A percentile compares a stretch with the other conserved stretches of the same genome.
These are phyloP conservation scores for Pleurotus pulmonarius DNA, from an alignment of 768 basidiomycete genomes.

Conservation along the genomic window DNA sequence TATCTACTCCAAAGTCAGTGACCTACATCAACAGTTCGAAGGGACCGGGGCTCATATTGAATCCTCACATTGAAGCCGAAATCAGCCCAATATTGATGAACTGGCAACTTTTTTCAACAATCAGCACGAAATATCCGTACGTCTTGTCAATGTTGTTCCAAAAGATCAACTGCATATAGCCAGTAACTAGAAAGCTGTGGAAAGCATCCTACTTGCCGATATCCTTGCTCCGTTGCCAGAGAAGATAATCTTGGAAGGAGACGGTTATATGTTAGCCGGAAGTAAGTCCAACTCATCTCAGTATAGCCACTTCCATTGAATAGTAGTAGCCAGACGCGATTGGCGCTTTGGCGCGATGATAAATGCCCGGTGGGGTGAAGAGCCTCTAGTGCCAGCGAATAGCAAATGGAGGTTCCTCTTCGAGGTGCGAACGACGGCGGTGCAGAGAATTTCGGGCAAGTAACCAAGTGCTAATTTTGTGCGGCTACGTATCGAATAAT, in stretches of 20 bases:
- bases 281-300: conserved; percentile 15
- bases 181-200: conserved; percentile 26
- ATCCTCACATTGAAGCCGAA: conserved; percentile 6
- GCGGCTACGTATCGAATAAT: background rate
- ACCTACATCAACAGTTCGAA: background rate
- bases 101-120: conserved; percentile 22
- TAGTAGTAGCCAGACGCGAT: background rate
- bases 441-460: background rate
- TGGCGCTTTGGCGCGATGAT: background rate
- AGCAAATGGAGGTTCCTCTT: conserved; percentile 5
- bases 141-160: too few species aligned
- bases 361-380: background rate
- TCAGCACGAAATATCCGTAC: conserved; percentile 35
- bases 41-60: background rate
- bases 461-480: background rate
- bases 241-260: conserved; percentile 24
- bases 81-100: conserved; percentile 17
- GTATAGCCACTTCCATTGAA: background rate
- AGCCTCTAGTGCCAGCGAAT: background rate
- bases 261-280: conserved; percentile 24
- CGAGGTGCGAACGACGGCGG: background rate
- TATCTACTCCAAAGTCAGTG: conserved; percentile 25
- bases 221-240: conserved; percentile 23
- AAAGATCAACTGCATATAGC: too few species aligned
- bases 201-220: conserved; percentile 28